Conservation (phyloP, 208 protist species). For the Trichomonas gallinae region DNA sequence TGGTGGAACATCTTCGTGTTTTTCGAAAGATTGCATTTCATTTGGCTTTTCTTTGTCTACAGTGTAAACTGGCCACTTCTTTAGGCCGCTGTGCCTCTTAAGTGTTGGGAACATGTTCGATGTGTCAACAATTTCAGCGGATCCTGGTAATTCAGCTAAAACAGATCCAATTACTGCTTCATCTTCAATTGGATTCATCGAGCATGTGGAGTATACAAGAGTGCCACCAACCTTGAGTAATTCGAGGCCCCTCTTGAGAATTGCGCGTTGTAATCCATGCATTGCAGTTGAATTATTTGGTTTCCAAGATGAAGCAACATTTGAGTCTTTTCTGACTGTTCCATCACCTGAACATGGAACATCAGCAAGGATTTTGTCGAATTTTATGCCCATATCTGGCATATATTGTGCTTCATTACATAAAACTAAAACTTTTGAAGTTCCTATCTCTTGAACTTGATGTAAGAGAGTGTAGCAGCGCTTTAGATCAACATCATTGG, state of each 20-base stretch:
- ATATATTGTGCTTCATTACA: conserved; percentile 33
- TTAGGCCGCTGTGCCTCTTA: conserved; percentile 31
- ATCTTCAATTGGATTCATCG: conserved; percentile 51
- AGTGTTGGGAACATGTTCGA: conserved; percentile 35
- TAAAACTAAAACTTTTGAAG: conserved; percentile 35
- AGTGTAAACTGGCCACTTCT: conserved; percentile 38
- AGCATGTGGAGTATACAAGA: conserved; percentile 53
- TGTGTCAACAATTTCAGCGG: conserved; percentile 37
- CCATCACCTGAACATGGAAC: conserved; percentile 50
- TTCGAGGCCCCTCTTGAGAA: conserved; percentile 25
- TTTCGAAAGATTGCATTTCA: background rate
- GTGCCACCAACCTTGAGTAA: conserved; percentile 34
- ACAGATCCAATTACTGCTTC: conserved; percentile 48
- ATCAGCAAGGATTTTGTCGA: conserved; percentile 44
- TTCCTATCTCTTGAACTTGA: conserved; percentile 35
- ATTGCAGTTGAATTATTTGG: background rate
- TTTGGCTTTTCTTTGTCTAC: no score
- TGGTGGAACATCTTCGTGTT: background rate
- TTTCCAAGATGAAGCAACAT: conserved; percentile 37
- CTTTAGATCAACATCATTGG: conserved; percentile 27
- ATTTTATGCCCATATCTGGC: conserved; percentile 5
- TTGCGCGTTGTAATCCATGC: conserved; percentile 37
- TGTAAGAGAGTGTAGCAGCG: conserved; percentile 34
- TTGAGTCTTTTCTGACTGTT: conserved; percentile 45
- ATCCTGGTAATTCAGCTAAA: conserved; percentile 25